Evolutionary conservation across 805 yeast species (phyloP).

Genomic region (Starmerella stigmatis): DNA sequence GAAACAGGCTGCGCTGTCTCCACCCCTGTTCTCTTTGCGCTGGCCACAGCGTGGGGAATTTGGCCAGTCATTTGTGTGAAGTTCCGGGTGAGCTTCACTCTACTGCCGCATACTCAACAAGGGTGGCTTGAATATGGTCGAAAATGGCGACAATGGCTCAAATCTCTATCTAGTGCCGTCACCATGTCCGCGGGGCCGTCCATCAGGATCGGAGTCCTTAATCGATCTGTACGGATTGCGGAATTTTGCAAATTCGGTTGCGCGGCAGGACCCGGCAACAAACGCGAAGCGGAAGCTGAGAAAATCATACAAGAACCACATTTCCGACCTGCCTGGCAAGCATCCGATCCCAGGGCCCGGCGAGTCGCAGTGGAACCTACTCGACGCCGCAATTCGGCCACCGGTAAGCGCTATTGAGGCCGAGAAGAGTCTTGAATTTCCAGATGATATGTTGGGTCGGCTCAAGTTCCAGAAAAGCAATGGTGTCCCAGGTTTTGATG

Average conservation of each 20-base stretch:
- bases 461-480: conserved; percentile 56
- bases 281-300: conserved; percentile 85
- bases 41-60: no score
- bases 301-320: conserved; percentile 90
- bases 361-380: conserved; percentile 25
- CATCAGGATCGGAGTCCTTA: conserved; percentile 61
- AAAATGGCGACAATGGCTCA: neutral
- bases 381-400: conserved; percentile 31
- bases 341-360: conserved; percentile 33
- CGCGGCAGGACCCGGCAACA: conserved; percentile 79
- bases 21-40: no score
- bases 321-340: conserved; percentile 66
- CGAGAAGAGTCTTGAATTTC: conserved; percentile 11
- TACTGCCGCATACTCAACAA: no score
- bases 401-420: conserved; percentile 39
- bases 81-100: no score
- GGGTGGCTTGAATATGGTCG: conserved; percentile 3
- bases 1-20: no score
- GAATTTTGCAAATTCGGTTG: conserved; percentile 64
- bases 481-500: conserved; percentile 63
- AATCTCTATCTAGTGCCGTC: conserved; percentile 13
- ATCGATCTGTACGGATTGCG: conserved; percentile 57
- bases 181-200: conserved; percentile 33
- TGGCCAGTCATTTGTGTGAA: no score
- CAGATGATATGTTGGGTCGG: conserved; percentile 38